Evolutionary conservation across 169 alveolate genomes (phyloP).

Genomic region (Eimeria sp.): DNA sequence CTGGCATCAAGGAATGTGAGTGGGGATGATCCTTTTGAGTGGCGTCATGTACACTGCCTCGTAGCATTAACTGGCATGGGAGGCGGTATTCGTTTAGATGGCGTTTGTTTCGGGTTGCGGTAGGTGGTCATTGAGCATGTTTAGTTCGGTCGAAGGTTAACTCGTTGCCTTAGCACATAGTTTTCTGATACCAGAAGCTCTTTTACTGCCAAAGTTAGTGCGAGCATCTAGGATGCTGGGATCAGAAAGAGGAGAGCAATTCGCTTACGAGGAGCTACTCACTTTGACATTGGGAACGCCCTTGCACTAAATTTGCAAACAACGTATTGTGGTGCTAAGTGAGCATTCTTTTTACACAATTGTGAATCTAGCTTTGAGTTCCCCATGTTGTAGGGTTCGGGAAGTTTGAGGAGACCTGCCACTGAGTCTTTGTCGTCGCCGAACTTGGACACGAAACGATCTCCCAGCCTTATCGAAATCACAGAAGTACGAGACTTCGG

Average conservation of each 20-base stretch:
- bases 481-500: neutral
- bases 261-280: neutral
- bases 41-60: no score
- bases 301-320: neutral
- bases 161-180: neutral
- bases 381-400: neutral
- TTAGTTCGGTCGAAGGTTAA: neutral
- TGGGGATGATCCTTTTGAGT: no score
- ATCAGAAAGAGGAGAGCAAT: neutral
- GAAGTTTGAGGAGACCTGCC: neutral
- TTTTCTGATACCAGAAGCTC: neutral
- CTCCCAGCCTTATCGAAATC: neutral
- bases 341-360: neutral
- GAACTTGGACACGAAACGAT: neutral
- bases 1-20: no score
- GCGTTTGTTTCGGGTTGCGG: no score
- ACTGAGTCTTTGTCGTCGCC: neutral
- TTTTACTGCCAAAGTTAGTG: no score
- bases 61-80: no score
- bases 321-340: neutral
- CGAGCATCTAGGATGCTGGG: no score
- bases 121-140: no score
- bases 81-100: no score
- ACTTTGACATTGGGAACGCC: neutral
- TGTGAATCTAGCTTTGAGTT: neutral